phyloP scores from a whole-genome alignment of 2,329 filamentous ascomycete genomes.

The Aphanocladium album region DNA sequence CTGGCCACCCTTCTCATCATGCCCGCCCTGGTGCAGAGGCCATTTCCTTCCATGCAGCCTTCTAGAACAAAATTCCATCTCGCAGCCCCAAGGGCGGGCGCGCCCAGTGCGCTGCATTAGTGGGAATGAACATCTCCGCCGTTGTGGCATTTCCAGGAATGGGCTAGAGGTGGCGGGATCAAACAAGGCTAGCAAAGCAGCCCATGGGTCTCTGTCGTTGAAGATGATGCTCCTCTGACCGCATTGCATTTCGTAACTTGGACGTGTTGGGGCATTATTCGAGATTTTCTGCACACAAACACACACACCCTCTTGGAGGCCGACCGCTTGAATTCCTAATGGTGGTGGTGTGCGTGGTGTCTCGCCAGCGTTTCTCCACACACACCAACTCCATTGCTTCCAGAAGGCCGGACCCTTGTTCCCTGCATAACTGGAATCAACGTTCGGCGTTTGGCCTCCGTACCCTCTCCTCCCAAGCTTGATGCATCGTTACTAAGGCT shows the following conservation, averaged over 20 bases:
- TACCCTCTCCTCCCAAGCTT: not conserved
- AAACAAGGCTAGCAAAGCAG: not conserved
- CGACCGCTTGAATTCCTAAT: not conserved
- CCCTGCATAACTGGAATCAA: conserved; percentile 3
- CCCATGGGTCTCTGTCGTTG: not conserved
- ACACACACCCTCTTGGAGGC: not conserved
- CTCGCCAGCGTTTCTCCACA: not conserved
- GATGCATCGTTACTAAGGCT: conserved; percentile 3
- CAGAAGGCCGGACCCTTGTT: conserved; percentile 8
- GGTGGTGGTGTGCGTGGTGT: not conserved
- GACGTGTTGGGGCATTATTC: not conserved
- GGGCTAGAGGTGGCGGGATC: not conserved
- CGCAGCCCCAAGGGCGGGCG: not conserved
- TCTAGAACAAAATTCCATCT: conserved; percentile 7
- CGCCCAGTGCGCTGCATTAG: conserved; percentile 8
- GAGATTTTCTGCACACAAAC: not conserved
- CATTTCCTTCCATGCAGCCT: conserved; percentile 3
- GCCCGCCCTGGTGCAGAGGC: not conserved
- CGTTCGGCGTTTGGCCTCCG: conserved; percentile 5
- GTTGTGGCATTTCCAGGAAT: not conserved
- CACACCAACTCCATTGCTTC: conserved; percentile 3
- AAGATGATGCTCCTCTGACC: not conserved
- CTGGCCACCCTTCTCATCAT: not conserved
- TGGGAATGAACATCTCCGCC: not conserved
- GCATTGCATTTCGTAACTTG: not conserved